These are phyloP conservation scores for Dimocarpus longan DNA, from an alignment of 345 rosid species.

Conservation along the genomic window DNA sequence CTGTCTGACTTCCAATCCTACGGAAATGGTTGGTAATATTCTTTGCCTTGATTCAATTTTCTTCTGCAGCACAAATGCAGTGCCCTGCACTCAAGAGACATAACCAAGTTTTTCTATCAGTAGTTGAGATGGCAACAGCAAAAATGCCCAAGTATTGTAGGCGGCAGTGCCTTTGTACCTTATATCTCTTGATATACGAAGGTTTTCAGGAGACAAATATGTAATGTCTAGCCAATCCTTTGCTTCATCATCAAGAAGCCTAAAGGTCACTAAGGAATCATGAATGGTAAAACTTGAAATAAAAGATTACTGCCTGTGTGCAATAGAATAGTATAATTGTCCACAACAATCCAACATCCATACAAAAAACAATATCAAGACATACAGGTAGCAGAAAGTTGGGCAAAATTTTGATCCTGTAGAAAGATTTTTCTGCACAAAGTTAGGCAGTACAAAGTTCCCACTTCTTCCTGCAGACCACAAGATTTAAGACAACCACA, in stretches of 20 bases:
- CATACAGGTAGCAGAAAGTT: no score
- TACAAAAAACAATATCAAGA: no score
- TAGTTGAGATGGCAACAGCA: not conserved
- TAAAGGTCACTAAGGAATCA: slow-evolving; percentile 95
- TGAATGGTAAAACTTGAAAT: slow-evolving; percentile 77
- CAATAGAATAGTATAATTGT: not conserved
- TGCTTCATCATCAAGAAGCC: slow-evolving; percentile 95
- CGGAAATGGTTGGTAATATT: no score
- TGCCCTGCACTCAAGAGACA: slow-evolving; percentile 59
- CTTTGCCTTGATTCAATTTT: no score
- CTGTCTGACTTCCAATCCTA: no score
- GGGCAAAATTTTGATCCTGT: no score
- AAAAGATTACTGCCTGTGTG: slow-evolving; percentile 78
- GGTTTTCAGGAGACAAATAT: slow-evolving; percentile 83
- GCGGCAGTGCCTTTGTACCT: slow-evolving; percentile 47
- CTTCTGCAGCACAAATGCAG: no score
- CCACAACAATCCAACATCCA: not conserved
- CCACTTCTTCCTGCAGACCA: no score
- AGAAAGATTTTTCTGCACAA: no score
- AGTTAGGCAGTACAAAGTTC: no score
- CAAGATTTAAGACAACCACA: no score
- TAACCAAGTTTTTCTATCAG: slow-evolving; percentile 3
- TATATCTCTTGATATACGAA: slow-evolving; percentile 86
- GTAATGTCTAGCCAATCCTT: slow-evolving; percentile 93
- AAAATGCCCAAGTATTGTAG: not conserved